Evolutionary conservation across 1,139 yeast genomes (phyloP), one percentile per base, ranked within the genome.

Genomic region (Sugiyamaella neomexicana): DNA sequence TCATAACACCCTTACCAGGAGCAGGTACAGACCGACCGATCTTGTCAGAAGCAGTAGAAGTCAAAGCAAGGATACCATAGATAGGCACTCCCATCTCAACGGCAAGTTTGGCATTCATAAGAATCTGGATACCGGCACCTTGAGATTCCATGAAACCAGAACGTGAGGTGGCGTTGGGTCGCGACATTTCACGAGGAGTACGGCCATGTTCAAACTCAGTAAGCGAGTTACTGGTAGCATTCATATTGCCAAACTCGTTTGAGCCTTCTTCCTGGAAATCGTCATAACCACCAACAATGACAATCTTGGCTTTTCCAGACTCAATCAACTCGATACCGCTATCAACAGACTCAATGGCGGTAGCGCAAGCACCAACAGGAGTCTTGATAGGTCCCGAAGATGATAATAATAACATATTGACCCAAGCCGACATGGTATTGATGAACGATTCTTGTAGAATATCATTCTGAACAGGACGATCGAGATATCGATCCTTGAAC

Each of bases 221-320:
- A 56, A 80, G 70, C 37, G 98, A 79, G 75, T 91, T 89, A 45
- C 97, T 87, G 50, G 99, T 93, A 56, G 99, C 99, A 69, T 91
- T 91, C 99, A 93, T 93, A 79, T 93, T 93, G 70, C 91, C 99
- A 75, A 93, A 93, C 75, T 93, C 99, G 68, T 83, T 86, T 58
- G 98, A 90, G 65, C 98, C 97, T 78, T 93, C 99, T 77, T 93
- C 99, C 76, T 90, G 97, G 95, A 93, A 91, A 71, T 93, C 99
- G 78, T 93, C 99, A 72, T 89, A 90, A 76, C 99, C 99, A 81
- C 99, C 99, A 67, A 91, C 97, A 69, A 93, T 80, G 74, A 93
- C 90, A 67, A 93, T 83, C 82, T 89, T 90, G 57, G 99, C 99
- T 75, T 91, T 90, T 64, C 97, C 97, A 53, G 89, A 76, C 66